A percentile compares a stretch with the other conserved stretches of the same genome.
Conservation (phyloP, 306 rosid genomes). For the Dalbergia oliveri region DNA sequence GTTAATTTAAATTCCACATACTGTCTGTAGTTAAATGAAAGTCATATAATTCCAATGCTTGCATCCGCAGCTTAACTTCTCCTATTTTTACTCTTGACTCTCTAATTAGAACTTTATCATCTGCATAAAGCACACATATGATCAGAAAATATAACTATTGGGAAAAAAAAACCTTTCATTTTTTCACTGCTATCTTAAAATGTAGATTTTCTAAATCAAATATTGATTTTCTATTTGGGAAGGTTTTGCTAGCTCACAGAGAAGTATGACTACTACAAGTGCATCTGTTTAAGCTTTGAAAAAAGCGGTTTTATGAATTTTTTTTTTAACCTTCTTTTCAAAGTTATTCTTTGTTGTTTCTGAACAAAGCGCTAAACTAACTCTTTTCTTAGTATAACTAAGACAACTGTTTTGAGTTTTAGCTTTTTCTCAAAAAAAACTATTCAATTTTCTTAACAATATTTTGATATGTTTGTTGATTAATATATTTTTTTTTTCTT, state of each 20-base stretch:
- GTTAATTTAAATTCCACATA: too few species aligned
- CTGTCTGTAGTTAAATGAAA: too few species aligned
- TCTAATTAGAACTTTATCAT: too few species aligned
- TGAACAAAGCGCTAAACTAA: background rate
- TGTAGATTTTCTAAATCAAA: background rate
- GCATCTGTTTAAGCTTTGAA: too few species aligned
- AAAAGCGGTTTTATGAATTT: too few species aligned
- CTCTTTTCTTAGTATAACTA: background rate
- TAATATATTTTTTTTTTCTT: too few species aligned
- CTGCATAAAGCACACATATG: too few species aligned
- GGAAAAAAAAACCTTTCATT: background rate
- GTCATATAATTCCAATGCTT: too few species aligned
- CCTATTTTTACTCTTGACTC: too few species aligned
- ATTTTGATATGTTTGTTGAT: background rate
- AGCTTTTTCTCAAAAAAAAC: background rate
- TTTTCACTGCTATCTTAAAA: background rate
- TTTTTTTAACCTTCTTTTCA: background rate
- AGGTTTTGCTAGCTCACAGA: slow-evolving; percentile 37
- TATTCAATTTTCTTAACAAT: too few species aligned
- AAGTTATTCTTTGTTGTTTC: background rate
- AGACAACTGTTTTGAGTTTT: background rate
- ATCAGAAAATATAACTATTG: background rate
- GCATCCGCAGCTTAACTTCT: too few species aligned
- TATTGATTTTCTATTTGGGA: background rate
- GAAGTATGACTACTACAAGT: background rate